These are phyloP conservation scores for Ganoderma multipileum DNA, from an alignment of 1,284 basidiomycete species.

Conservation along the genomic window DNA sequence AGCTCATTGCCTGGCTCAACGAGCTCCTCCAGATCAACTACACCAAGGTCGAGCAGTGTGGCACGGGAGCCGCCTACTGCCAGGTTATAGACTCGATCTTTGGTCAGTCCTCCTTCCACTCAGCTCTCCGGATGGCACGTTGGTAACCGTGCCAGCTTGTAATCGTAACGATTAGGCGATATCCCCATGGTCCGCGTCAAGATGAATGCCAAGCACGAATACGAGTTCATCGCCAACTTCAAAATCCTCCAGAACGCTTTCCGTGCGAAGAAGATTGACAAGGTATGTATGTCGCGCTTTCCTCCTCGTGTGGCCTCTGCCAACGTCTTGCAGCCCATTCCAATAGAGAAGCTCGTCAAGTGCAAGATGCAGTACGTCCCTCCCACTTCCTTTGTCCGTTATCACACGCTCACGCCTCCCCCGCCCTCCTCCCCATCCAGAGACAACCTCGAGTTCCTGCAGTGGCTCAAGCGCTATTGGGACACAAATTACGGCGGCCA, in stretches of 20 bases:
- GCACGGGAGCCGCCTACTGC: conserved; percentile 89
- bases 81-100: conserved; percentile 95
- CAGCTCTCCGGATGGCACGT: conserved; percentile 3
- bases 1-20: conserved; percentile 94
- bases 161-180: conserved; percentile 60
- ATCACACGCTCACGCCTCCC: conserved; percentile 12
- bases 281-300: conserved; percentile 62
- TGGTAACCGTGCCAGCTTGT: conserved; percentile 18
- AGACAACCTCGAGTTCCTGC: conserved; percentile 98
- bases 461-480: conserved; percentile 98
- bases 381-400: conserved; percentile 30
- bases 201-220: conserved; percentile 94
- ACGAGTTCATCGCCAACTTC: conserved; percentile 95
- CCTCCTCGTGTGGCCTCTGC: conserved; percentile 14
- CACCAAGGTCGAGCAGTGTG: conserved; percentile 95
- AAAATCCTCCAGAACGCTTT: conserved; percentile 93
- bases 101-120: conserved; percentile 54
- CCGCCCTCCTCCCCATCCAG: conserved; percentile 49
- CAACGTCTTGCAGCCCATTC: conserved; percentile 76
- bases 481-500: conserved; percentile 91
- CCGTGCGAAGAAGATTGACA: conserved; percentile 91
- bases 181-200: conserved; percentile 89
- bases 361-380: conserved; percentile 98
- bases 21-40: conserved; percentile 91
- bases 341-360: conserved; percentile 91